A percentile compares a stretch with the other conserved stretches of the same genome.
Conservation (phyloP, 345 rosid genomes). For the Citrus mangshanensis region DNA sequence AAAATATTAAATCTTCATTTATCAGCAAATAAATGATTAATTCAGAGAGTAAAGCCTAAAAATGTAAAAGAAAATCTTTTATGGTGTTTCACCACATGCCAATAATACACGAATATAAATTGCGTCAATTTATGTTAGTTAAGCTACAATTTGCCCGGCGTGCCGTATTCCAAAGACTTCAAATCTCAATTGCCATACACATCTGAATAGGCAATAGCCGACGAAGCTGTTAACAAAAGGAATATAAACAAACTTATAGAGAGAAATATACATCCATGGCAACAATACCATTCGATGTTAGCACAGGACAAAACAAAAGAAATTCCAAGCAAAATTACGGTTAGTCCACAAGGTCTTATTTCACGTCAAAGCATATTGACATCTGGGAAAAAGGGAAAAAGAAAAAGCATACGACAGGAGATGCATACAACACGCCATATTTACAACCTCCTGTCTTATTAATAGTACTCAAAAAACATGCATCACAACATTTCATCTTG, state of each 20-base stretch:
- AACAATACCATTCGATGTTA: background rate
- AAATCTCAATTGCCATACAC: too few relatives aligned
- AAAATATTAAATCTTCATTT: too few relatives aligned
- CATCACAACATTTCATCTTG: conserved; percentile 12
- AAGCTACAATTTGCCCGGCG: too few relatives aligned
- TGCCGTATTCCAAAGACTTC: too few relatives aligned
- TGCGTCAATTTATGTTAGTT: too few relatives aligned
- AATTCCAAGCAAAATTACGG: conserved; percentile 1
- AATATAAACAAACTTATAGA: background rate
- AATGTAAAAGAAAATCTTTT: too few relatives aligned
- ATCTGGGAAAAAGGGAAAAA: background rate
- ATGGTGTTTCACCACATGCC: too few relatives aligned
- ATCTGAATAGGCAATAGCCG: background rate
- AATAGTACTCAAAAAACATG: background rate
- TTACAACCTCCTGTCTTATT: conserved; percentile 24
- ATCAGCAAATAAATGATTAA: too few relatives aligned
- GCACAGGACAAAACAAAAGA: background rate
- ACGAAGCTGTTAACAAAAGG: background rate
- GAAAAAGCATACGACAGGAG: background rate
- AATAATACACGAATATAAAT: too few relatives aligned
- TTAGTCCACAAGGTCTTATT: conserved; percentile 10
- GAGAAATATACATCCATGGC: background rate
- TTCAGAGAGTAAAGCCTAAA: too few relatives aligned
- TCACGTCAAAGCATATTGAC: conserved; percentile 1
- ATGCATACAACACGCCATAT: conserved; percentile 16